A percentile compares a stretch with the other conserved stretches of the same genome.
These are phyloP conservation scores for Fraxinus sp. DNA, from an alignment of 305 asterid genomes.

Conservation along the genomic window DNA sequence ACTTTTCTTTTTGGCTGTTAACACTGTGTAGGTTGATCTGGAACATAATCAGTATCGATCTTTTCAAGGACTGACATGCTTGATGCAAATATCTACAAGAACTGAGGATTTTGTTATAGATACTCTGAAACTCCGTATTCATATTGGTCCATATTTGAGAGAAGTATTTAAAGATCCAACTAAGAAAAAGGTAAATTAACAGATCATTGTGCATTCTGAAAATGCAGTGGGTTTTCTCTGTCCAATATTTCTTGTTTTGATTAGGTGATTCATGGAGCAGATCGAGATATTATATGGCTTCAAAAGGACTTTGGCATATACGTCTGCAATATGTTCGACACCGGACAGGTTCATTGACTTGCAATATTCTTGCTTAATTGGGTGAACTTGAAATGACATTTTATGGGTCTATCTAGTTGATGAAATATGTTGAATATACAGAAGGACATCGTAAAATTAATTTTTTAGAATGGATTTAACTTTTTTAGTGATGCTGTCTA, in stretches of 20 bases:
- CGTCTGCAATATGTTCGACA: conserved; percentile 95
- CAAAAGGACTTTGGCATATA: conserved; percentile 96
- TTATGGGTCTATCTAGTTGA: not conserved
- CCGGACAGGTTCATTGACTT: conserved; percentile 76
- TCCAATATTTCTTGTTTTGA: conserved; percentile 26
- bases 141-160: conserved; percentile 88
- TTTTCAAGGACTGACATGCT: conserved; percentile 93
- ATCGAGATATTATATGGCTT: conserved; percentile 90
- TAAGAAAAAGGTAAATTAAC: conserved; percentile 69
- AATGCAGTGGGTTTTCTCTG: conserved; percentile 21
- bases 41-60: conserved; percentile 97
- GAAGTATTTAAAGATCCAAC: conserved; percentile 85
- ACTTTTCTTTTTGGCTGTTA: conserved; percentile 4
- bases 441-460: not conserved
- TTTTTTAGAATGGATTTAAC: not conserved
- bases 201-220: conserved; percentile 9
- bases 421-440: not conserved
- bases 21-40: conserved; percentile 77
- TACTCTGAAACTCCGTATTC: conserved; percentile 86
- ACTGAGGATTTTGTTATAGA: conserved; percentile 91
- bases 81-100: conserved; percentile 99
- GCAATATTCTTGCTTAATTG: not conserved
- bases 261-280: conserved; percentile 98
- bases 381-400: conserved; percentile 1
- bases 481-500: not conserved